Evolutionary conservation across 768 basidiomycete species (phyloP).

Genomic region (Boletus pseudopeckii): DNA sequence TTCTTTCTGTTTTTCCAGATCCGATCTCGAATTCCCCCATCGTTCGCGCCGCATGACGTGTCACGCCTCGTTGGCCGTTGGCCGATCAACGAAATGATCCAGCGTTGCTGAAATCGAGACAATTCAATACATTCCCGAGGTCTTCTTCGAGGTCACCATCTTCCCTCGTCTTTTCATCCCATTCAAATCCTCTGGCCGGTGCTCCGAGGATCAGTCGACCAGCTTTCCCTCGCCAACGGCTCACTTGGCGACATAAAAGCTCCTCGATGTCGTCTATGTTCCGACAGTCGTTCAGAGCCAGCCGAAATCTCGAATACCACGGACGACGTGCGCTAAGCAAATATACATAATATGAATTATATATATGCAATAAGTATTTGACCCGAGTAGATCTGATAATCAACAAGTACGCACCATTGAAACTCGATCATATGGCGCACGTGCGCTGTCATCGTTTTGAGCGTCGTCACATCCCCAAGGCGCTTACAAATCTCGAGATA

Average conservation of each 20-base stretch:
- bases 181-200: neutral
- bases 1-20: neutral
- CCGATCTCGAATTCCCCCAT: neutral
- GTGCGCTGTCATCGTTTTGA: conserved; percentile 57
- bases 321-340: conserved; percentile 40
- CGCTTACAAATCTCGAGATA: conserved; percentile 60
- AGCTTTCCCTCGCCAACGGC: conserved; percentile 48
- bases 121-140: neutral
- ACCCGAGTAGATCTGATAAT: neutral
- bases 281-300: conserved; percentile 40
- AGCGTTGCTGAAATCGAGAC: neutral
- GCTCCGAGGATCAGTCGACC: neutral
- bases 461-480: conserved; percentile 47
- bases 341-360: no score
- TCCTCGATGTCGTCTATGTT: conserved; percentile 46
- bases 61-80: neutral
- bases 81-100: neutral
- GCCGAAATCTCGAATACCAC: conserved; percentile 57
- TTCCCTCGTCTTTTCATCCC: conserved; percentile 1
- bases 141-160: conserved; percentile 1
- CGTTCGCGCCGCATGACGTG: neutral
- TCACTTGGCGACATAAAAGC: conserved; percentile 43
- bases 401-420: conserved; percentile 53
- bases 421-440: conserved; percentile 65
- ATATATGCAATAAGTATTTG: neutral